These are phyloP conservation scores for Bruguiera gymnorhiza DNA, from an alignment of 345 rosid genomes.

Conservation along the genomic window DNA sequence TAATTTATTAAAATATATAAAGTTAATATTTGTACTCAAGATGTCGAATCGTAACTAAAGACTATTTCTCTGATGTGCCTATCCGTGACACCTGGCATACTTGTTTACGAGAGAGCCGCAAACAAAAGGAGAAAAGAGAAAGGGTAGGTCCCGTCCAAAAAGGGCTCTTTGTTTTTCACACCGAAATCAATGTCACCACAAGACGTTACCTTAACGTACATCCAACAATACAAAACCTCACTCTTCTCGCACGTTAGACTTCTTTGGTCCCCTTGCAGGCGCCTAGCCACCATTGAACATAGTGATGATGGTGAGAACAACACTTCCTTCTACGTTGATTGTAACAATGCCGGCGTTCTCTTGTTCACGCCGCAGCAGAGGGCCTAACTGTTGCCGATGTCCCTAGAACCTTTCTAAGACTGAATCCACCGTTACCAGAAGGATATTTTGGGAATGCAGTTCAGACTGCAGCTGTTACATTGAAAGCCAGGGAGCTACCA, in stretches of 20 bases:
- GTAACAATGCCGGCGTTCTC: conserved; percentile 27
- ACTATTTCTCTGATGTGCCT: too few relatives aligned
- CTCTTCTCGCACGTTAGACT: conserved; percentile 21
- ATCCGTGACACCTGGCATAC: too few relatives aligned
- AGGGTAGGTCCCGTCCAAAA: conserved; percentile 5
- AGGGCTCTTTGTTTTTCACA: conserved; percentile 21
- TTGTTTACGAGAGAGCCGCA: too few relatives aligned
- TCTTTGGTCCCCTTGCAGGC: conserved; percentile 25
- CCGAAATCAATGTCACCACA: conserved; percentile 3
- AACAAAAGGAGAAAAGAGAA: too few relatives aligned
- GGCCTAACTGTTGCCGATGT: conserved; percentile 28
- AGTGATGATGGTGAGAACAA: background rate
- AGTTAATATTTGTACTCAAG: too few relatives aligned
- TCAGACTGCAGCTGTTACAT: background rate
- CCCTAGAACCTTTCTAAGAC: conserved; percentile 1
- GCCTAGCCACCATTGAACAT: conserved; percentile 18
- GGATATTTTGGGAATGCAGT: conserved; percentile 39
- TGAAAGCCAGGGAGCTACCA: conserved; percentile 19
- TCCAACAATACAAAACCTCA: conserved; percentile 18
- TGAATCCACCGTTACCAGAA: conserved; percentile 26
- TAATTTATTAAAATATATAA: too few relatives aligned
- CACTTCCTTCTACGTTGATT: conserved; percentile 22
- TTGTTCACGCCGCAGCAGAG: conserved; percentile 32
- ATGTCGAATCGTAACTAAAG: too few relatives aligned
- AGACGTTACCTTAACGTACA: background rate